Conservation (phyloP, 2,329 filamentous ascomycete genomes). For the Scytalidium sp. region DNA sequence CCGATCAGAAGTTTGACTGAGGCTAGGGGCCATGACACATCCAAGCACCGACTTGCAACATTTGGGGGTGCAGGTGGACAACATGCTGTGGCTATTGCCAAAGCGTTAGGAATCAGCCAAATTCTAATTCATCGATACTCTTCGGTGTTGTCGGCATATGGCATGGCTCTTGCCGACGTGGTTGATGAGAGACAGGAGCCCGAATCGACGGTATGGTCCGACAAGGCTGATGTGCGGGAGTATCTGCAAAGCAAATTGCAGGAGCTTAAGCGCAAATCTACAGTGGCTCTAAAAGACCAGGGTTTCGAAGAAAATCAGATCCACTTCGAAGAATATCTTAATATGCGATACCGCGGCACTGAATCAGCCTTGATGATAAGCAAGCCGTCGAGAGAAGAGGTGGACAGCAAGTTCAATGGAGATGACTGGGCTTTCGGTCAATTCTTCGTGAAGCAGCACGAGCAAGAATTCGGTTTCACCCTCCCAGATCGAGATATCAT, state of each 20-base stretch:
- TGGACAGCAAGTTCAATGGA: constrained; percentile 80
- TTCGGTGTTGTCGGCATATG: constrained; percentile 83
- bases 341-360: constrained; percentile 85
- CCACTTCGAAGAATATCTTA: constrained; percentile 86
- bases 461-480: constrained; percentile 88
- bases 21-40: constrained; percentile 84
- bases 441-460: constrained; percentile 80
- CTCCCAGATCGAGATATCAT: constrained; percentile 80
- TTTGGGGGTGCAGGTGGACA: constrained; percentile 90
- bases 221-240: constrained; percentile 26
- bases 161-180: constrained; percentile 87
- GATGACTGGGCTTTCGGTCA: constrained; percentile 65
- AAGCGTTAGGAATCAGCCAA: constrained; percentile 76
- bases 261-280: constrained; percentile 70
- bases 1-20: constrained; percentile 87
- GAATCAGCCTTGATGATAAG: constrained; percentile 86
- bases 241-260: constrained; percentile 48
- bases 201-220: constrained; percentile 54
- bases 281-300: constrained; percentile 71
- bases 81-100: constrained; percentile 81
- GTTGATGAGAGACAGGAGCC: constrained; percentile 88
- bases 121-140: constrained; percentile 85
- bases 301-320: constrained; percentile 73
- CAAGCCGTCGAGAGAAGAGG: constrained; percentile 64
- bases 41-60: constrained; percentile 78